Base-by-base conservation (phyloP, 768 basidiomycete species). In the Leccinum truebloodii region DNA sequence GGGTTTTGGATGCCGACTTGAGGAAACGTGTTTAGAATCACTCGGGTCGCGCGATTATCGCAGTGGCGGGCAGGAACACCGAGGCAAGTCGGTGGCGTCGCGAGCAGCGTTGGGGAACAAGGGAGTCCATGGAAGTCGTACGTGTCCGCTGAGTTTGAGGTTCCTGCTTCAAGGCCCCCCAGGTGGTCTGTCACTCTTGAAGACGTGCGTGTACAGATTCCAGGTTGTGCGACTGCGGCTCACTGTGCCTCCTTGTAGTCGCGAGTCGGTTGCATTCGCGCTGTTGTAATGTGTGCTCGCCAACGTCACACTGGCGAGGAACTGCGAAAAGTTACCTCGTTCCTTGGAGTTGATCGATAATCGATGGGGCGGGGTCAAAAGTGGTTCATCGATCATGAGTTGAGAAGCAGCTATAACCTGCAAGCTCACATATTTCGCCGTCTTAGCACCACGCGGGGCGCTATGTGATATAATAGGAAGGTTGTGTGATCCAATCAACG, bases 381-480 rank as follows among this genome's bases (percentile, higher is more conserved):
- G 10, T n/a, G 53, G 22, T 46, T n/a, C 30, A 44, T n/a, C 18
- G 8, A 44, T 46, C 20, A 34, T 30, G 1, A 18, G 26, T 55
- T 28, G 37, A 44, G 52, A 56, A 26, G 28, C 3, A 18, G 14
- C 52, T 13, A 10, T 32, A 32, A 52, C 22, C 13, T 12, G 24
- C 22, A 49, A 1, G 49, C 24, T 13, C 6, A 50, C 16, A 44
- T 8, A 28, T 28, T 28, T 28, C 28, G 28, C 28, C 28, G 28
- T 28, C 28, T 8, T 52, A 34, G 20, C 9, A 13, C 52, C 52
- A 20, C n/a, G 10, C 30, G 24, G 28, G 30, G 30, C 30, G 30
- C 9, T 32, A 32, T 32, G 30, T 32, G 30, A 32, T 32, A 32
- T 53, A 34, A 41, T 28, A 20, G 41, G 62, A 63, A 63, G 53